Conservation (phyloP, 1,284 basidiomycete genomes). For the Cutaneotrichosporon cutaneum region DNA sequence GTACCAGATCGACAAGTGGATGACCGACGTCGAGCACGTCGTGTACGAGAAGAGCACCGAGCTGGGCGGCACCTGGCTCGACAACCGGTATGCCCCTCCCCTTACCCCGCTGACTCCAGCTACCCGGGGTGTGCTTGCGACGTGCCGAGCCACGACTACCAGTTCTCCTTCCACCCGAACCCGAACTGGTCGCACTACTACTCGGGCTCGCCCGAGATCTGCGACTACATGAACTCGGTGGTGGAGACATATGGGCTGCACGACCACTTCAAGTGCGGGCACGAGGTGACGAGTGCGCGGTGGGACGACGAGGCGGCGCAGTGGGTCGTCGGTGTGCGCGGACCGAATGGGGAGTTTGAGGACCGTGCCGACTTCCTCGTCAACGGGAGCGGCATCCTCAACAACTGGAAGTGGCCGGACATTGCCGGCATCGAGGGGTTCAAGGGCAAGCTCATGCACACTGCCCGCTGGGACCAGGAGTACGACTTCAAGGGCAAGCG, state of each 20-base stretch:
- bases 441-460: constrained; percentile 35
- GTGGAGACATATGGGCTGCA: constrained; percentile 31
- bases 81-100: constrained; percentile 18
- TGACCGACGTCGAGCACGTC: constrained; percentile 13
- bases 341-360: constrained; percentile 16
- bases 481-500: constrained; percentile 16
- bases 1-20: constrained; percentile 13
- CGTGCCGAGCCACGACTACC: constrained; percentile 37
- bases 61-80: constrained; percentile 23
- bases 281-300: constrained; percentile 32
- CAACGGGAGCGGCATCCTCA: constrained; percentile 34
- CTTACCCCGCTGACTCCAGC: background rate
- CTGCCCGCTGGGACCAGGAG: constrained; percentile 27
- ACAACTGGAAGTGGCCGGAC: constrained; percentile 34
- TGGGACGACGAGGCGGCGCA: constrained; percentile 32
- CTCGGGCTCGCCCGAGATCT: constrained; percentile 33
- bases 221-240: constrained; percentile 32
- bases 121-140: constrained; percentile 40
- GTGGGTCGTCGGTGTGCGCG: constrained; percentile 33
- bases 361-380: constrained; percentile 40
- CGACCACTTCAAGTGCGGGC: constrained; percentile 34
- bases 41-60: constrained; percentile 15
- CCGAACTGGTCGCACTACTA: constrained; percentile 35
- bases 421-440: constrained; percentile 24
- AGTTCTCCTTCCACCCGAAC: constrained; percentile 33